These are phyloP conservation scores for Russula vinacea DNA, from an alignment of 768 basidiomycete genomes.

Conservation along the genomic window DNA sequence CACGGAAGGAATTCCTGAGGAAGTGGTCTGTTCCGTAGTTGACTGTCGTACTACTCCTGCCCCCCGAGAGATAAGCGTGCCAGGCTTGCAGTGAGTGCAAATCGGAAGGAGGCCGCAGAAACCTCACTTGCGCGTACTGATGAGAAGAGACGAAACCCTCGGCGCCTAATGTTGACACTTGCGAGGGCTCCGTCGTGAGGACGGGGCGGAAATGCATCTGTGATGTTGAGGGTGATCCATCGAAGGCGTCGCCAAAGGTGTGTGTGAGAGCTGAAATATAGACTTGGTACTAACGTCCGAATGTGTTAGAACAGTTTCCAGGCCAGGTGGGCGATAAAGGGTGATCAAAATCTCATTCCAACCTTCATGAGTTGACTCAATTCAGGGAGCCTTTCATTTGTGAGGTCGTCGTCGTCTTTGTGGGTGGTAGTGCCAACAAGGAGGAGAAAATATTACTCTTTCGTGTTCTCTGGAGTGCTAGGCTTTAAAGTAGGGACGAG, in stretches of 20 bases:
- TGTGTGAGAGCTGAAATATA: constrained; percentile 17
- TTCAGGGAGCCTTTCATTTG: constrained; percentile 31
- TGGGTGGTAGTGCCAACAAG: too few species aligned
- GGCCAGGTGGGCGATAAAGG: background rate
- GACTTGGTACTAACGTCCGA: constrained; percentile 25
- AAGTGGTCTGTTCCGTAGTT: constrained; percentile 82
- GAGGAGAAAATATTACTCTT: too few species aligned
- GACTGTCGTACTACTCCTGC: constrained; percentile 52
- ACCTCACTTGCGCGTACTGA: too few species aligned
- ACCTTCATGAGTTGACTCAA: too few species aligned
- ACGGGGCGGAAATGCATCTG: constrained; percentile 55
- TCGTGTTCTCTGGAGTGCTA: too few species aligned
- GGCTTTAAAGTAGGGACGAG: too few species aligned
- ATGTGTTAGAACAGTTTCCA: constrained; percentile 33
- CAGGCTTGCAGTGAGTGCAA: too few species aligned
- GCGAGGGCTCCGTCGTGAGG: constrained; percentile 56
- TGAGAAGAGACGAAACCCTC: constrained; percentile 44
- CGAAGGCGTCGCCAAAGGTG: constrained; percentile 13
- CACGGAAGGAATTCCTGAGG: constrained; percentile 75
- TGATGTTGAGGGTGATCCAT: constrained; percentile 23
- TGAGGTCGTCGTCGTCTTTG: too few species aligned
- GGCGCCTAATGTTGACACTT: constrained; percentile 38
- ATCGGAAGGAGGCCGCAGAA: too few species aligned
- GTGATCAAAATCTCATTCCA: too few species aligned
- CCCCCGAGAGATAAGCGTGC: constrained; percentile 44